Base-by-base conservation (phyloP, 495 filamentous ascomycete genomes). In the Penicillium diatomitis region DNA sequence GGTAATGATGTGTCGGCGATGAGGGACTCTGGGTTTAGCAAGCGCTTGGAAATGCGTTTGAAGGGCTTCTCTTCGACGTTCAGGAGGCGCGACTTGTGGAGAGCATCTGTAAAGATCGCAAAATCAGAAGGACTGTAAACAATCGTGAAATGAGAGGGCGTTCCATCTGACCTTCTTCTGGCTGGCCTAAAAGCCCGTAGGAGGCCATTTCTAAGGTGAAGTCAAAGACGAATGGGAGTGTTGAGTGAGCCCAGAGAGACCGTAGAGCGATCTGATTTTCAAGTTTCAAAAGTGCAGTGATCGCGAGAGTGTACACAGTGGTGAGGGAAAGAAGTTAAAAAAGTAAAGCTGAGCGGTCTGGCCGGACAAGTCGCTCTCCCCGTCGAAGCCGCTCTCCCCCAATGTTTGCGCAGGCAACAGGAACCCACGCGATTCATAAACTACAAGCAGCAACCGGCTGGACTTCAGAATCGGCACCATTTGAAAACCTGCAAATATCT, bases 11-110 rank as follows among this genome's bases (percentile, higher is more conserved):
- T 69, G 33, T 73, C 72, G 6, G 71, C 67, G 11, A 79, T 66
- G 31, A 87, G 70, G 3, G 82, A 79, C 43, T 82, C 74, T 4
- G 86, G 75, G 32, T 79, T 75, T 29, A 85, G 70, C 8, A 95
- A 78, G 38, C 87, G 83, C 68, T 88, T 88, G 7, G 85, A 83
- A 44, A 98, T 80, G 43, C 91, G 87, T 64, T 87, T 86, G 78
- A 91, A 96, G 3, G 89, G 88, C 45, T 88, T 89, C 60, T 94
- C 86, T 75, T 98, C 92, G 54, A 96, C 85, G 55, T 83, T 84
- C 33, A 97, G 79, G 27, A 96, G 87, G 28, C 92, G 92, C 34
- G 80, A 77, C 62, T 90, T 94, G 75, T 96, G 90, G 30, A 96
- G 83, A 38, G 87, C 80, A 65, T 94, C 90, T 82, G 57, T 33